These are phyloP conservation scores for Dactylellina drechsleri DNA, from an alignment of 2,329 filamentous ascomycete genomes.

Conservation along the genomic window DNA sequence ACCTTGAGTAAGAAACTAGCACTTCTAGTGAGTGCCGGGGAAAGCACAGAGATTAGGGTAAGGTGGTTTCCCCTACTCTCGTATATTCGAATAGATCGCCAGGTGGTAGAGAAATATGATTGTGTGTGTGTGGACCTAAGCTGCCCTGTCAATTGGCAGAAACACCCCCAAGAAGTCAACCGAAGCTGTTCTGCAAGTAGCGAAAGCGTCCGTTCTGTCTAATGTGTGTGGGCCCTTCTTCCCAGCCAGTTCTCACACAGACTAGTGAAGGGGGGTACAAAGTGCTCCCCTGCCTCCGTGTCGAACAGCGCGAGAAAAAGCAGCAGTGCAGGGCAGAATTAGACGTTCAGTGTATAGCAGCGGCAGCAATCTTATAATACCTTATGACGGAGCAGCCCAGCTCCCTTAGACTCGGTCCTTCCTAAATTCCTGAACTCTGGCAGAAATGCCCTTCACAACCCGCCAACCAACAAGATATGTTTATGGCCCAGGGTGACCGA, in stretches of 20 bases:
- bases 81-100: constrained; percentile 31
- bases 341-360: constrained; percentile 26
- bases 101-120: constrained; percentile 4
- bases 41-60: constrained; percentile 34
- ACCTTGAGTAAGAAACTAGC: constrained; percentile 31
- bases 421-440: constrained; percentile 14
- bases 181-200: constrained; percentile 50
- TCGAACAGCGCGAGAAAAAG: constrained; percentile 23
- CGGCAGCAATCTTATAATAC: constrained; percentile 47
- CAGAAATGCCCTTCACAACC: constrained; percentile 30
- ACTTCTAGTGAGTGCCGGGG: constrained; percentile 9
- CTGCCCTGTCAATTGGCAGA: constrained; percentile 54
- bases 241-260: constrained; percentile 27
- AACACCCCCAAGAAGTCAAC: constrained; percentile 45
- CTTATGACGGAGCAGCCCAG: constrained; percentile 38
- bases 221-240: constrained; percentile 22
- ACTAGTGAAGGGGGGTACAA: constrained; percentile 20
- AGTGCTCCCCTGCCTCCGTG: constrained; percentile 19
- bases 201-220: constrained; percentile 12
- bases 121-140: constrained; percentile 42
- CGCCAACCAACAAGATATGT: constrained; percentile 30
- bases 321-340: constrained; percentile 13
- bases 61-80: background rate
- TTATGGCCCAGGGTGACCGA: constrained; percentile 25
- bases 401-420: constrained; percentile 6